A percentile compares a stretch with the other conserved stretches of the same genome.
phyloP scores from a whole-genome alignment of 768 basidiomycete genomes.

The Hericium erinaceus region DNA sequence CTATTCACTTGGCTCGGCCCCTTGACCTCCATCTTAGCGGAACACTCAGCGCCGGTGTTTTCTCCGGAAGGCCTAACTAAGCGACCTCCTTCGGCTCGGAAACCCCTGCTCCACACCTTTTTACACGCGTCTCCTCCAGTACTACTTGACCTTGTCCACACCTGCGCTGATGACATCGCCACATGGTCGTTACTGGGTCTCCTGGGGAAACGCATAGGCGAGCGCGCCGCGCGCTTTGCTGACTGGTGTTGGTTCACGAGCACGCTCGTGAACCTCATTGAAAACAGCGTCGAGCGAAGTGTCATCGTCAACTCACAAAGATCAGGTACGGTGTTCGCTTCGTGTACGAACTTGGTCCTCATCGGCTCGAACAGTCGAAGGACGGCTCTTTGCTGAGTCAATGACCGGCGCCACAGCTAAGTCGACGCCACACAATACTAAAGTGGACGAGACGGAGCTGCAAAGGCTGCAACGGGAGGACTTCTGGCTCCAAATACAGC shows the following conservation, averaged over 20 bases:
- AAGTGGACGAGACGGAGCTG: conserved; percentile 64
- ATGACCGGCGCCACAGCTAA: conserved; percentile 63
- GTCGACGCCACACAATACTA: conserved; percentile 47
- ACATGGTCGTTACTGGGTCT: conserved; percentile 70
- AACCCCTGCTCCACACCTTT: conserved; percentile 64
- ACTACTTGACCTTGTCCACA: conserved; percentile 67
- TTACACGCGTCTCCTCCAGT: conserved; percentile 78
- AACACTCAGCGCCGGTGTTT: conserved; percentile 60
- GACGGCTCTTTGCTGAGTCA: conserved; percentile 64
- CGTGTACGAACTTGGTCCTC: conserved; percentile 4
- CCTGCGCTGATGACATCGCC: conserved; percentile 67
- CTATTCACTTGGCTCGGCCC: conserved; percentile 83
- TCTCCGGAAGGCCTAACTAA: conserved; percentile 30
- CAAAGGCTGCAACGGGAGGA: conserved; percentile 57
- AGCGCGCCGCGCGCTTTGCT: conserved; percentile 63
- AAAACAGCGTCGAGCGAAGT: conserved; percentile 72
- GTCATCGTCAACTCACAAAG: conserved; percentile 56
- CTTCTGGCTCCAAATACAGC: conserved; percentile 65
- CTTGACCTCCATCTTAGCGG: conserved; percentile 58
- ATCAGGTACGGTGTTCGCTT: conserved; percentile 36
- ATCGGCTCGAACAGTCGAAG: conserved; percentile 42
- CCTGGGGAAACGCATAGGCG: conserved; percentile 52
- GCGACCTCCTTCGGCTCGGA: conserved; percentile 17
- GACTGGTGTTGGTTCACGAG: conserved; percentile 84
- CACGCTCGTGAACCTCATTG: conserved; percentile 72